Conservation (phyloP, 2,329 filamentous ascomycete genomes). For the Ophiocordyceps camponoti-floridani region DNA sequence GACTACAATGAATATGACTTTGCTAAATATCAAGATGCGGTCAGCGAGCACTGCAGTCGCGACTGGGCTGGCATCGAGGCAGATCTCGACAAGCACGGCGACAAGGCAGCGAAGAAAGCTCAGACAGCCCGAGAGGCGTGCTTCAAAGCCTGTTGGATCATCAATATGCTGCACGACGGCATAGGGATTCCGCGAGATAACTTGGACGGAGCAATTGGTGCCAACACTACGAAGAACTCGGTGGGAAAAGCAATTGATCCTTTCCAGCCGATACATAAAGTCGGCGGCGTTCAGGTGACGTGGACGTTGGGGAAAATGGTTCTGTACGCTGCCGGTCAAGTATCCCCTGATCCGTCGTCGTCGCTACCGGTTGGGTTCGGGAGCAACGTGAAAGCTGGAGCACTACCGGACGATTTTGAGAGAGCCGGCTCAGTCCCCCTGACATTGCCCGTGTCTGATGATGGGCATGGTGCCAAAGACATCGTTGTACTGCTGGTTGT, state of each 20-base stretch:
- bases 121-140: conserved; percentile 73
- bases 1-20: conserved; percentile 77
- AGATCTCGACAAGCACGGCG: conserved; percentile 47
- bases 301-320: conserved; percentile 97
- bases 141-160: conserved; percentile 96
- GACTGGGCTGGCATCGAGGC: conserved; percentile 63
- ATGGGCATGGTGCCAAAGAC: conserved; percentile 32
- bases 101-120: conserved; percentile 58
- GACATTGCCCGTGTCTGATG: conserved; percentile 10
- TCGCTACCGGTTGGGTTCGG: conserved; percentile 76
- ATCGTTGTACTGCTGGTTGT: conserved; percentile 64
- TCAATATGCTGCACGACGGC: conserved; percentile 88
- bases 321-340: conserved; percentile 78
- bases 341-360: conserved; percentile 40
- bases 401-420: conserved; percentile 63
- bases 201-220: conserved; percentile 44
- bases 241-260: conserved; percentile 58
- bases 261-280: conserved; percentile 86
- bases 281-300: conserved; percentile 79
- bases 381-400: conserved; percentile 49
- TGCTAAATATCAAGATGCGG: conserved; percentile 69
- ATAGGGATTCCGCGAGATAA: conserved; percentile 83
- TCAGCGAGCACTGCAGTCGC: conserved; percentile 68
- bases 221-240: conserved; percentile 58
- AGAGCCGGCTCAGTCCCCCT: conserved; percentile 45